Conservation (phyloP, 2,329 filamentous ascomycete species). For the Paraconiothyrium sp. region DNA sequence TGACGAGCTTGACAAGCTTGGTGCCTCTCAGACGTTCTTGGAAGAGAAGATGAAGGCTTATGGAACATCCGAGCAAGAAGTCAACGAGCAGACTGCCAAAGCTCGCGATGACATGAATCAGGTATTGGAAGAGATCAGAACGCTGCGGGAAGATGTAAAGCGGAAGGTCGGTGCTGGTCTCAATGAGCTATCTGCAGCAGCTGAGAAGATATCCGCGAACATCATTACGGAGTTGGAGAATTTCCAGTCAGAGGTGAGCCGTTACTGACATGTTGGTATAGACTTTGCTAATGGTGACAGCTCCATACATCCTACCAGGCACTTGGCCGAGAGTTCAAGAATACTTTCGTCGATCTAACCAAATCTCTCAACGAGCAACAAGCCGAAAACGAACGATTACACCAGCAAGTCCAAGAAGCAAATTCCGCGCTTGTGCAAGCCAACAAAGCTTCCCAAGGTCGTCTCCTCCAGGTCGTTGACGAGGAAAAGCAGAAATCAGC, state of each 20-base stretch:
- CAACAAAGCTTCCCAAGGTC: slow-evolving; percentile 71
- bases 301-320: slow-evolving; percentile 85
- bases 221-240: slow-evolving; percentile 84
- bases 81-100: slow-evolving; percentile 72
- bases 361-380: slow-evolving; percentile 80
- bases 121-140: slow-evolving; percentile 91
- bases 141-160: slow-evolving; percentile 89
- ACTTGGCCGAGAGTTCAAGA: slow-evolving; percentile 86
- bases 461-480: slow-evolving; percentile 74
- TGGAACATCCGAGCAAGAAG: slow-evolving; percentile 71
- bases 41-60: slow-evolving; percentile 75
- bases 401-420: slow-evolving; percentile 75
- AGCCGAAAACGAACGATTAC: slow-evolving; percentile 76
- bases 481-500: slow-evolving; percentile 79
- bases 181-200: slow-evolving; percentile 81
- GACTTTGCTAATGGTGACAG: slow-evolving; percentile 53
- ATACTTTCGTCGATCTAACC: slow-evolving; percentile 82
- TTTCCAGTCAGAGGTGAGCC: slow-evolving; percentile 76
- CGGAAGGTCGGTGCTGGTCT: slow-evolving; percentile 84
- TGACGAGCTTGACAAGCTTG: slow-evolving; percentile 76
- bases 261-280: not conserved
- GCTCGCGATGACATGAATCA: slow-evolving; percentile 88
- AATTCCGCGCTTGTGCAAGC: slow-evolving; percentile 74
- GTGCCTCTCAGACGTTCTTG: slow-evolving; percentile 74
- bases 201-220: slow-evolving; percentile 87